Conservation (phyloP, 1,284 basidiomycete genomes). For the Volvariella surrecta region DNA sequence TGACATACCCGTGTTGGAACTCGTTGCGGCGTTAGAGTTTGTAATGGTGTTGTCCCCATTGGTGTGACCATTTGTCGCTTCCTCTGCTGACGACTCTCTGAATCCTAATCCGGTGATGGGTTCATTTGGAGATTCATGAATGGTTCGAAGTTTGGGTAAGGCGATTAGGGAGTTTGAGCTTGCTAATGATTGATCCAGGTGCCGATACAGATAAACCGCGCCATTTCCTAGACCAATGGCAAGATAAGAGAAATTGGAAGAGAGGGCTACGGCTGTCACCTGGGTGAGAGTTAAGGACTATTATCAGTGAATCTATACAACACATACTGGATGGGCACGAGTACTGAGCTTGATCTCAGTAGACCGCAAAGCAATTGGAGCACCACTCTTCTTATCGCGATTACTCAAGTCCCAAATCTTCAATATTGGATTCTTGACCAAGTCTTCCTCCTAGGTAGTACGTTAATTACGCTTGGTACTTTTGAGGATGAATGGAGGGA, state of each 20-base stretch:
- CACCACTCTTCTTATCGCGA: constrained; percentile 63
- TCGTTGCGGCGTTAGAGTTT: too few relatives aligned
- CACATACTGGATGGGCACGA: constrained; percentile 73
- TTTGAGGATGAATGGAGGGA: constrained; percentile 8
- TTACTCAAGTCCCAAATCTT: constrained; percentile 86
- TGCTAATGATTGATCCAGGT: constrained; percentile 82
- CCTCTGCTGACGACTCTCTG: constrained; percentile 38
- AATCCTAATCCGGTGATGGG: constrained; percentile 92
- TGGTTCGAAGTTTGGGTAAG: constrained; percentile 71
- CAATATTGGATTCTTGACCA: constrained; percentile 64
- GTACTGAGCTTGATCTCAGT: constrained; percentile 71
- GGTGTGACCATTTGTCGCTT: too few relatives aligned
- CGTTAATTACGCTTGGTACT: constrained; percentile 5
- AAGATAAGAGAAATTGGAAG: constrained; percentile 76
- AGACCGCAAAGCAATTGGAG: constrained; percentile 68
- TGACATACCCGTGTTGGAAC: constrained; percentile 33
- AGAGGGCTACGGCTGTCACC: constrained; percentile 80
- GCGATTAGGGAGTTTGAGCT: constrained; percentile 58
- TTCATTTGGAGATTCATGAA: constrained; percentile 76
- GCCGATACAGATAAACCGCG: constrained; percentile 86
- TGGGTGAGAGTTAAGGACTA: constrained; percentile 19
- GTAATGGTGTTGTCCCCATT: constrained; percentile 26
- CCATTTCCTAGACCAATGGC: constrained; percentile 92
- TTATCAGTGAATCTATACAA: constrained; percentile 1
- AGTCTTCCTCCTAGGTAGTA: constrained; percentile 64